Percentiles rank a stretch among this genome's conserved stretches.
phyloP scores from a whole-genome alignment of 78 protist species.

The Isochrysis galbana region DNA sequence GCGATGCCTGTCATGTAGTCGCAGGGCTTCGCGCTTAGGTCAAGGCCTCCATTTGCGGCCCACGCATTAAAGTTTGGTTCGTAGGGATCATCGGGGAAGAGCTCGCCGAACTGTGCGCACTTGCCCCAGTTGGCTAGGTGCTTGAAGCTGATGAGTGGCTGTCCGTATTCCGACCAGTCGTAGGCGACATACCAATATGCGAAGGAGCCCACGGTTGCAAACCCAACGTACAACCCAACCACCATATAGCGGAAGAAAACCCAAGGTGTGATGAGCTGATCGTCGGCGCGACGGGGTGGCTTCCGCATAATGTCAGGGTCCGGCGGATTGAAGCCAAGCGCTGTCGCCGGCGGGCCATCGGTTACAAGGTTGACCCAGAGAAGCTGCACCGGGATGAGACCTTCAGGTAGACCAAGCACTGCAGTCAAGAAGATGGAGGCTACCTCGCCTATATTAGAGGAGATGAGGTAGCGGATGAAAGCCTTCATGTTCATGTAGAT shows the following conservation, averaged over 20 bases:
- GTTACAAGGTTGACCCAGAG: constrained; percentile 85
- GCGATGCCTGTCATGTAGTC: not conserved
- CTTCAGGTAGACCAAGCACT: constrained; percentile 73
- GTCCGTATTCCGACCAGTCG: constrained; percentile 1
- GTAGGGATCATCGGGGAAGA: too few relatives aligned
- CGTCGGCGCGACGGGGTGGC: constrained; percentile 45
- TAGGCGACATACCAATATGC: constrained; percentile 48
- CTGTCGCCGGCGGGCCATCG: constrained; percentile 82
- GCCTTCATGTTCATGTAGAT: constrained; percentile 77
- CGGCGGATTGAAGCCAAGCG: constrained; percentile 74
- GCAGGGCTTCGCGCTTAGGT: constrained; percentile 2
- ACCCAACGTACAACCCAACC: constrained; percentile 63
- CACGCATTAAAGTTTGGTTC: not conserved
- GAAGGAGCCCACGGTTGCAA: constrained; percentile 54
- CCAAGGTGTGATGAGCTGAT: constrained; percentile 52
- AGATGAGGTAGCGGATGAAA: constrained; percentile 80
- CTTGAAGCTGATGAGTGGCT: not conserved
- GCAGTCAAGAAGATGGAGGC: constrained; percentile 57
- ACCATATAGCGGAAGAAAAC: constrained; percentile 63
- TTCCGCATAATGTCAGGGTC: constrained; percentile 60
- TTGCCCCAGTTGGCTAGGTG: constrained; percentile 30
- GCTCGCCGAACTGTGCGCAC: not conserved
- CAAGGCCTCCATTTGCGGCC: not conserved
- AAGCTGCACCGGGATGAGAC: constrained; percentile 69
- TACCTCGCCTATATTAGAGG: constrained; percentile 81